Evolutionary conservation across 257 asterid species (phyloP), one percentile per base, ranked within the genome.

Genomic region (Nyctanthes arbortristis): DNA sequence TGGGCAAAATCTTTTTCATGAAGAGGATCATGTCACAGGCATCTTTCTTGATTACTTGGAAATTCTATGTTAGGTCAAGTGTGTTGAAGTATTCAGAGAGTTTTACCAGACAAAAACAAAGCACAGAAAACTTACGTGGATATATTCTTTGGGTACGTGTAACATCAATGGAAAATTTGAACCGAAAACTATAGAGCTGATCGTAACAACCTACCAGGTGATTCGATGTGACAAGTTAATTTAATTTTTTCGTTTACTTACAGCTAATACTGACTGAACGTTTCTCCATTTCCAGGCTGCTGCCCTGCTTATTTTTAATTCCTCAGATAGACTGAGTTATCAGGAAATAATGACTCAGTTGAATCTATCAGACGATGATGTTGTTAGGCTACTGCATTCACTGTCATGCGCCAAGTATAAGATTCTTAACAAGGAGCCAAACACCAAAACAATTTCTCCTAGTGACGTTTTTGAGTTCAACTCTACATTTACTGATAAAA

Each of bases 401-500:
- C 92, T 86, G 59, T 86, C 89, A 18, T 86, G 89, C 67, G 88
- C 83, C 67, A 84, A 74, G 74, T 82, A 84, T 65, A 86, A 80
- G 79, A 81, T 86, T 78, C 80, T 84, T 71, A 76, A 24, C 73
- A 86, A 84, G 84, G 88, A 86, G 66, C 89, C 91, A 4, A 80
- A 36, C 79, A 74, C 85, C 79, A 85, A 81, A 73, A 77, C 84
- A 47, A 72, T 86, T 65, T 79, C 88, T 39, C 75, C 83, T 1
- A 79, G 83, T n/a, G 92, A 86, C 22, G 63, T 74, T 66, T 86
- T 86, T 40, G 84, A 84, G 66, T 86, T 86, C 71, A 86, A 86
- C 66, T 78, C 84, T 1, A 84, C 81, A 74, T 86, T 86, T 77
- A 82, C 85, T 0, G 88, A 86, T 77, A 86, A 84, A 80, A 81